These are phyloP conservation scores for Hemileccinum impolitum DNA, from an alignment of 768 basidiomycete genomes.

Conservation along the genomic window DNA sequence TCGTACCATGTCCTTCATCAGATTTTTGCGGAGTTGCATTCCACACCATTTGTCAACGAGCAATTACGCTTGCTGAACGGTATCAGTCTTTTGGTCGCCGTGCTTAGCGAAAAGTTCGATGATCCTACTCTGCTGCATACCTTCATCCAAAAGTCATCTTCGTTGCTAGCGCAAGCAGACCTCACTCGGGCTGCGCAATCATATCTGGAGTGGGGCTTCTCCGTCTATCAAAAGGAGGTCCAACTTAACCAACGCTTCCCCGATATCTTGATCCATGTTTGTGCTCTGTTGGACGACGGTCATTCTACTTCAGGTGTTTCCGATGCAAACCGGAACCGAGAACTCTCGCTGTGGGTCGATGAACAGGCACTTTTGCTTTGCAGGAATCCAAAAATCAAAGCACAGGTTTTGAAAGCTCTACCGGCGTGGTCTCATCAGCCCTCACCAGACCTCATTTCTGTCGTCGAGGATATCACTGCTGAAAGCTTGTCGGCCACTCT, in stretches of 20 bases:
- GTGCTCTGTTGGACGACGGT: conserved; percentile 57
- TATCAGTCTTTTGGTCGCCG: conserved; percentile 70
- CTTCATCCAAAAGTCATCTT: conserved; percentile 62
- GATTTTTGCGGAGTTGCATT: conserved; percentile 64
- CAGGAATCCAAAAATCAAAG: conserved; percentile 34
- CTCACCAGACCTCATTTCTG: conserved; percentile 40
- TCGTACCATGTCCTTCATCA: conserved; percentile 77
- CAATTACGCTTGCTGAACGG: conserved; percentile 73
- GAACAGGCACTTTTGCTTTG: conserved; percentile 43
- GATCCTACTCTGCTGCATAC: conserved; percentile 62
- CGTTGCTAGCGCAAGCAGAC: conserved; percentile 65
- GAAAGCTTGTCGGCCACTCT: conserved; percentile 53
- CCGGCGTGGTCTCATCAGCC: conserved; percentile 76
- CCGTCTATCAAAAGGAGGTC: conserved; percentile 40
- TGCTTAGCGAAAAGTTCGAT: conserved; percentile 51
- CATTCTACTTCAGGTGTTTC: conserved; percentile 31
- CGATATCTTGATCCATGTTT: conserved; percentile 67
- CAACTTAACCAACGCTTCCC: conserved; percentile 53
- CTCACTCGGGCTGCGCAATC: conserved; percentile 68
- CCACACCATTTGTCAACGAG: conserved; percentile 76
- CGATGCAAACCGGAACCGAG: conserved; percentile 37
- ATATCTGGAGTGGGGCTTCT: conserved; percentile 75
- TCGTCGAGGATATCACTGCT: conserved; percentile 45
- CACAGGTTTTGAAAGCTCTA: conserved; percentile 52
- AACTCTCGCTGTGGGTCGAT: conserved; percentile 65